A percentile compares a stretch with the other conserved stretches of the same genome.
Evolutionary conservation across 176 grass and related monocot species (phyloP).

Genomic region (Triticum urartu): DNA sequence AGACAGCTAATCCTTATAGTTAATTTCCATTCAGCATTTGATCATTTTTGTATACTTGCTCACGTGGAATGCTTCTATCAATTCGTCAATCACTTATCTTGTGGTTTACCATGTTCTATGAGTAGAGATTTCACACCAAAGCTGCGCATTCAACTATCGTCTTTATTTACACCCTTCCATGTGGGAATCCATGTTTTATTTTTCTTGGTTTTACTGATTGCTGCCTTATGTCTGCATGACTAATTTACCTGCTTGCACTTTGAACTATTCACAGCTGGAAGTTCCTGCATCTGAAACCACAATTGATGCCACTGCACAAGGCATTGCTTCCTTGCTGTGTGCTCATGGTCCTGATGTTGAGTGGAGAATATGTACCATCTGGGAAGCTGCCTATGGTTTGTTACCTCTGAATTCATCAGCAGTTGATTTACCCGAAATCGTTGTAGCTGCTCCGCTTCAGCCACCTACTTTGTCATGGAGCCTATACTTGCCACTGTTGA

Average conservation of each 20-base stretch:
- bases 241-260: conserved; percentile 12
- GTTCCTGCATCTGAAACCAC: conserved; percentile 84
- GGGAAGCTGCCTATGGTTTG: conserved; percentile 99
- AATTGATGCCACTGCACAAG: conserved; percentile 96
- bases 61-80: background rate
- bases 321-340: conserved; percentile 93
- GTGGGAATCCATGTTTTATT: background rate
- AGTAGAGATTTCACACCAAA: background rate
- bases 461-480: conserved; percentile 97
- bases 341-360: conserved; percentile 99
- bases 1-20: background rate
- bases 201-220: background rate
- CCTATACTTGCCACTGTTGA: conserved; percentile 87
- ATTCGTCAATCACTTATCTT: conserved; percentile 9
- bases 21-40: background rate
- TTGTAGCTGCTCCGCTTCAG: conserved; percentile 88
- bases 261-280: conserved; percentile 66
- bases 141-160: background rate
- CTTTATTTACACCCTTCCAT: conserved; percentile 1
- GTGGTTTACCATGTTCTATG: background rate
- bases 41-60: background rate
- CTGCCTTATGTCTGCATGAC: conserved; percentile 21
- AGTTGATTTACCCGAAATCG: conserved; percentile 96
- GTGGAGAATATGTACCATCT: conserved; percentile 99
- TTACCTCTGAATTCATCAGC: conserved; percentile 93